Evolutionary conservation across 179 eudicot genomes (phyloP).

Genomic region (Beta lomatogona): DNA sequence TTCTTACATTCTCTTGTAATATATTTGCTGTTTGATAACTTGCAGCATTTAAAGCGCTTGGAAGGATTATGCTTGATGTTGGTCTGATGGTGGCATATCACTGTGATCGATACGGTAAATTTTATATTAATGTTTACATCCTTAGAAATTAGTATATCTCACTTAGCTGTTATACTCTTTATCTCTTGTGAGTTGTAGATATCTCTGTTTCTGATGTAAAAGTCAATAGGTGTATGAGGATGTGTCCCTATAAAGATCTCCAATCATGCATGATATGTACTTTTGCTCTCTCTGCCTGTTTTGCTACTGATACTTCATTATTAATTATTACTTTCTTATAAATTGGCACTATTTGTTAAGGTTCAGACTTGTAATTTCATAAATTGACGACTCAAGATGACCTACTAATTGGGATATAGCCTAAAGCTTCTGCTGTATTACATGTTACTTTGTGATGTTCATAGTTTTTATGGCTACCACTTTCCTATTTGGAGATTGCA

Average conservation of each 20-base stretch:
- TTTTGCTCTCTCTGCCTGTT: neutral
- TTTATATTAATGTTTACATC: neutral
- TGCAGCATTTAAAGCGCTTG: slow-evolving; percentile 90
- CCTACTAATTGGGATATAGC: neutral
- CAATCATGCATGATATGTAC: neutral
- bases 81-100: slow-evolving; percentile 88
- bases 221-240: neutral
- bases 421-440: neutral
- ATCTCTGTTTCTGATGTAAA: neutral
- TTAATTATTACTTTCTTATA: neutral
- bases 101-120: slow-evolving; percentile 80
- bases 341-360: neutral
- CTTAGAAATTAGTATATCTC: neutral
- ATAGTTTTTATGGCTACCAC: neutral
- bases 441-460: neutral
- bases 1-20: neutral
- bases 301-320: neutral
- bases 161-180: neutral
- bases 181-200: slow-evolving; percentile 9
- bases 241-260: neutral
- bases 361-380: neutral
- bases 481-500: neutral
- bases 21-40: slow-evolving; percentile 4
- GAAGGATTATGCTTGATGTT: slow-evolving; percentile 83
- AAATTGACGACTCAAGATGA: neutral